Evolutionary conservation across 257 asterid species (phyloP), one percentile per base, ranked within the genome.

Genomic region (Euphrasia confusa): DNA sequence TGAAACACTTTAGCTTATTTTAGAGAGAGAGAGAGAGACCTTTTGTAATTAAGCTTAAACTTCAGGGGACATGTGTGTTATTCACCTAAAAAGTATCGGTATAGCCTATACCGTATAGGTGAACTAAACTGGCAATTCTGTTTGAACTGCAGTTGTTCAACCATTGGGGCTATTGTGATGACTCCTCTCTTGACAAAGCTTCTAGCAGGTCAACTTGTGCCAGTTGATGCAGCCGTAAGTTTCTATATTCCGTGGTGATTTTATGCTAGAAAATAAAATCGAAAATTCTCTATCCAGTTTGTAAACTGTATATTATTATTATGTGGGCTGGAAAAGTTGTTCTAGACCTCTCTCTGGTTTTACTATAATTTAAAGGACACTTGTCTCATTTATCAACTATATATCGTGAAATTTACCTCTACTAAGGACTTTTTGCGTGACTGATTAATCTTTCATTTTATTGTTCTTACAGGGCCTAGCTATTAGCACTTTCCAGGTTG

Each of bases 141-240:
- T 72, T 75, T 71, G 28, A 54, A 13, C 68, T 79, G 76, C 87
- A 91, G 98, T 65, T 91, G 98, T 72, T 91, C 98, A 27, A 88
- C 98, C 52, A 81, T 91, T 67, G 98, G 96, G 61, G 98, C 98
- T 66, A 91, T 91, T 76, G 63, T 91, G 58, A 86, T 91, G 96
- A 91, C 97, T 8, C 98, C 98, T 3, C 93, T 91, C 66, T 85
- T 91, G 37, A 91, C 98, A 10, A 86, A 88, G 79, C 90, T 91
- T 71, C 83, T 91, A 65, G 98, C 98, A 0, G 97, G 97, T 70
- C 98, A 91, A 73, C 96, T 91, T 68, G 98, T 91, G 71, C 98
- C 98, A 3, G 98, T 91, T 64, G 98, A 91, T 82, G 96, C 98
- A 15, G 95, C 96, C 15, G 98, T 91, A 80, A 80, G 95, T 77